Base-by-base conservation (phyloP, 495 filamentous ascomycete species). In the Tetracladium setigerum region DNA sequence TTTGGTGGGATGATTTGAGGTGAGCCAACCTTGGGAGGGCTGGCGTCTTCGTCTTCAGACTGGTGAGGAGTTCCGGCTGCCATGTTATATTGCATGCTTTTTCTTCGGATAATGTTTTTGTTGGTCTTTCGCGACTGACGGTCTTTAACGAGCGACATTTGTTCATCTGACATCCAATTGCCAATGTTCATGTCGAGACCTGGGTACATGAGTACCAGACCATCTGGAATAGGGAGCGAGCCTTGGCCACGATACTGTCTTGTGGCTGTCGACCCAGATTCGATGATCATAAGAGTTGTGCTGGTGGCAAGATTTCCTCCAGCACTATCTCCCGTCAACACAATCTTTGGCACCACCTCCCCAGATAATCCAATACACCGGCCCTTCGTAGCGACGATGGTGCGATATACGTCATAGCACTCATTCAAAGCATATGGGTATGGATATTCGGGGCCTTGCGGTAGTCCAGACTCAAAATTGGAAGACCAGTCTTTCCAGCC, bases 111-210 rank as follows among this genome's bases (percentile, higher is more conserved):
- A 42, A 97, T 78, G 37, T 76, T 72, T 47, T 74, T 75, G 58
- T 96, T 95, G 1, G 81, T 87, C 49, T 80, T 81, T 2, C 90
- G 78, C 47, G 77, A 79, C 44, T 79, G 73, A 34, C 86, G 82
- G 48, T 95, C 89, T 52, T 90, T 83, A 44, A 98, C 95, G 33
- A 97, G 67, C 0, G 86, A 74, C 87, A 96, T 92, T 60, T 97
- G 90, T 61, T 97, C 92, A 55, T 98, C 94, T 0, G 84, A 88
- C 89, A 98, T 96, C 92, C 92, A 98, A 56, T 88, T 96, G n/a
- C 86, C 85, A 41, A 97, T 95, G 60, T 89, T 95, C 81, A 97
- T 84, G 57, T 95, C 94, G 46, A 98, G 69, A 0, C 79, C 79
- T 1, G 92, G 92, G 59, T 98, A 98, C 22, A 94, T 81, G 33